Base-by-base conservation (phyloP, 1,139 yeast genomes). In the Debaryomyces robertsiae region DNA sequence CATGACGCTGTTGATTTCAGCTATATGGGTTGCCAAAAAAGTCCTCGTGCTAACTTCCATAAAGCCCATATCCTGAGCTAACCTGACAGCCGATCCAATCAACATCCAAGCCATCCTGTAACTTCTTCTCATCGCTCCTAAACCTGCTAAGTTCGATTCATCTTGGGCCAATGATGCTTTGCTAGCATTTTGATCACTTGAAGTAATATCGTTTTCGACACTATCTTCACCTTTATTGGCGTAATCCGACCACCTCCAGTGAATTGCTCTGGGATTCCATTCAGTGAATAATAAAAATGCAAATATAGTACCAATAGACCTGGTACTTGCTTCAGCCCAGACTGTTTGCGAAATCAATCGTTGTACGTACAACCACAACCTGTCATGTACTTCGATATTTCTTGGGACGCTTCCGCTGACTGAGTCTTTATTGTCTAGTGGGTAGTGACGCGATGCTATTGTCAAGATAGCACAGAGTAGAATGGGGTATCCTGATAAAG, bases 201-300 rank as follows among this genome's bases (percentile, higher is more conserved):
- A 33, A 10, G 49, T 48, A 27, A 39, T 35, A 23, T 40, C 38
- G 24, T 36, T 40, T n/a, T 50, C 60, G n/a, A 49, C 50, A 9
- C 43, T 48, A 39, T 70, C 75, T 16, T 68, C 76, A 2, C 77
- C 77, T 34, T 67, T 63, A 52, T 87, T 88, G 2, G 96, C 96
- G 63, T 88, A 89, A 61, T 90, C 97, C 0, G 82, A 71, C 85
- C 91, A 84, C 47, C 90, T 67, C 82, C 90, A 85, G 60, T 90
- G 96, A 46, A 90, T 89, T 4, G 96, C 96, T 41, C 96, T 69
- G 1, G 96, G 96, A 53, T 89, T 89, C 97, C 97, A 90, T 59
- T 90, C 96, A 0, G 96, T 87, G 51, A 90, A 84, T n/a, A 91
- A 65, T 36, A 90, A 65, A 56, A 90, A 88, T 1, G 96, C 91